Evolutionary conservation across 2,329 filamentous ascomycete genomes (phyloP).

Genomic region (Aspergillus fischeri): DNA sequence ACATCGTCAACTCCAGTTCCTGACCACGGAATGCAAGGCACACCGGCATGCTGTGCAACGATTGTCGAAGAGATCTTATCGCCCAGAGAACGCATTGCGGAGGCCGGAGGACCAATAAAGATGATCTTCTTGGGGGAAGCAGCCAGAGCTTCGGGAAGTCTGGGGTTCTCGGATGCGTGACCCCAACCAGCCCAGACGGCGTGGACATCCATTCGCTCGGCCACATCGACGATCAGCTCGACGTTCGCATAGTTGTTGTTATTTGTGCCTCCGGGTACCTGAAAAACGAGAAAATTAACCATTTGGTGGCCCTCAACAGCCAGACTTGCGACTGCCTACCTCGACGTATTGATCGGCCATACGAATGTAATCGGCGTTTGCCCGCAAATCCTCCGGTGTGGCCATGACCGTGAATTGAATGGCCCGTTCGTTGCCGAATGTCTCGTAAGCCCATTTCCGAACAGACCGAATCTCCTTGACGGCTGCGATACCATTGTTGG

Average conservation of each 20-base stretch:
- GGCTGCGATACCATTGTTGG: conserved; percentile 98
- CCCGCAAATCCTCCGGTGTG: conserved; percentile 92
- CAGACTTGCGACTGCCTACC: conserved; percentile 37
- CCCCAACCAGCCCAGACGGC: conserved; percentile 99
- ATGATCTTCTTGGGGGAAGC: conserved; percentile 98
- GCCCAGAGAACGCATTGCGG: conserved; percentile 96
- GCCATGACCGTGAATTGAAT: conserved; percentile 99
- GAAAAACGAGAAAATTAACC: conserved; percentile 6
- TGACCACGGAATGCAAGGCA: conserved; percentile 99
- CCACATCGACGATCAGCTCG: conserved; percentile 96
- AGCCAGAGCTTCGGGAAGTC: conserved; percentile 90
- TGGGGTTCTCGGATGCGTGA: conserved; percentile 97
- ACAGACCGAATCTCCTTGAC: conserved; percentile 99
- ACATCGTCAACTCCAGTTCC: conserved; percentile 86
- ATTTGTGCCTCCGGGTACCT: conserved; percentile 95
- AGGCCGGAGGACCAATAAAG: conserved; percentile 96
- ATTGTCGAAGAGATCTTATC: conserved; percentile 99
- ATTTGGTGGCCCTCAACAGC: background rate
- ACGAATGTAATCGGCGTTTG: conserved; percentile 98
- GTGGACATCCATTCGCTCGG: conserved; percentile 96
- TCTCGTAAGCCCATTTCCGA: conserved; percentile 99
- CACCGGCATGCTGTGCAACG: conserved; percentile 91
- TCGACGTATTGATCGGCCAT: conserved; percentile 99
- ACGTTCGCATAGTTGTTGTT: conserved; percentile 99
- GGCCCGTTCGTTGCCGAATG: conserved; percentile 94